phyloP scores from a whole-genome alignment of 2,329 filamentous ascomycete species.

The Penicillium sp. region DNA sequence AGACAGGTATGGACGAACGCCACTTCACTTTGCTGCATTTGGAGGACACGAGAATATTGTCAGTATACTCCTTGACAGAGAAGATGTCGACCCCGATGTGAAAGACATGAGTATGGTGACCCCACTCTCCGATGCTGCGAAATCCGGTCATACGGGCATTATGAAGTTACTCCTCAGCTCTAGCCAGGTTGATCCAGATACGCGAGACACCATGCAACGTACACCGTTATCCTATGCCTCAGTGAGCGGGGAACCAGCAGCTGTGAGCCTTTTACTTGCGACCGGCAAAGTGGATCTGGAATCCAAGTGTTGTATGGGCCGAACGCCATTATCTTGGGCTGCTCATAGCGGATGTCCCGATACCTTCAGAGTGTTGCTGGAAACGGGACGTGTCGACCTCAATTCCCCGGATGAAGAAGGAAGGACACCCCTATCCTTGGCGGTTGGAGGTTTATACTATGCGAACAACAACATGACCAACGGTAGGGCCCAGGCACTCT shows the following conservation, averaged over 20 bases:
- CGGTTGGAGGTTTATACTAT: not conserved
- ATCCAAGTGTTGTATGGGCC: not conserved
- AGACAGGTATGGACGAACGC: constrained; percentile 12
- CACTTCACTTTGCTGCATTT: constrained; percentile 13
- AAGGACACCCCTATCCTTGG: not conserved
- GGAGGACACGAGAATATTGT: constrained; percentile 13
- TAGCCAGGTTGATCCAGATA: not conserved
- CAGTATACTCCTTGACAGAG: constrained; percentile 3
- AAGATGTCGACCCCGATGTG: constrained; percentile 6
- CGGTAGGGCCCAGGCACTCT: no score
- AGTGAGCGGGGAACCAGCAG: not conserved
- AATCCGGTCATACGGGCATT: not conserved
- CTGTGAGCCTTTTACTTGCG: not conserved
- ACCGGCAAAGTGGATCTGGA: not conserved
- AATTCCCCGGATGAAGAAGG: not conserved
- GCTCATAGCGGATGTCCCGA: not conserved
- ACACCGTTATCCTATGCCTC: not conserved
- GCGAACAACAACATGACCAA: not conserved
- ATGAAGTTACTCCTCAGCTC: not conserved
- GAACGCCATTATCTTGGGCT: not conserved
- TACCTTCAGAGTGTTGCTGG: not conserved
- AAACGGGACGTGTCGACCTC: not conserved
- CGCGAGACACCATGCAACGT: not conserved
- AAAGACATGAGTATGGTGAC: constrained; percentile 17
- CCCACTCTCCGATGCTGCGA: constrained; percentile 8